These are phyloP conservation scores for Pulveroboletus sp. DNA, from an alignment of 768 basidiomycete genomes.

Conservation along the genomic window DNA sequence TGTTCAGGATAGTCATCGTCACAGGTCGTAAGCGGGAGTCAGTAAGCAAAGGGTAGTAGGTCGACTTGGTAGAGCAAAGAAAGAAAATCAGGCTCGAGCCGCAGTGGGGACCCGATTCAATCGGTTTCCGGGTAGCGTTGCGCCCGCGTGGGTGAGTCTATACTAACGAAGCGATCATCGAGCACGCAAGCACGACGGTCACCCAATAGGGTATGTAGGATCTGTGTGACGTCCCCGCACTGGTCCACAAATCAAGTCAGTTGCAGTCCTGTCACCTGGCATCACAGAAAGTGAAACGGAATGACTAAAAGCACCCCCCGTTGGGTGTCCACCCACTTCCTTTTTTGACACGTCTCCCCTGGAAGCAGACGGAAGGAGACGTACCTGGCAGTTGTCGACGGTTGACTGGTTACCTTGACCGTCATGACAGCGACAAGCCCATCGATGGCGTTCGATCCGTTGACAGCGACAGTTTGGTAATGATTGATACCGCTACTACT, in stretches of 20 bases:
- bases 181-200: conserved; percentile 11
- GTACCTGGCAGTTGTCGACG: conserved; percentile 25
- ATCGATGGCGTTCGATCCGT: conserved; percentile 63
- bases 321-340: background rate
- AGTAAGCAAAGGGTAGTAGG: background rate
- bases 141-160: background rate
- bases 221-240: conserved; percentile 13
- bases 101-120: background rate
- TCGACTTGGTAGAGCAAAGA: background rate
- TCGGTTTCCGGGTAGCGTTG: background rate
- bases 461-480: conserved; percentile 45
- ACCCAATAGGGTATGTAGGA: conserved; percentile 10
- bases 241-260: conserved; percentile 6
- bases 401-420: conserved; percentile 53
- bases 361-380: background rate
- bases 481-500: conserved; percentile 70
- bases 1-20: background rate
- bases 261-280: too few relatives aligned
- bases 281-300: background rate
- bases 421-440: conserved; percentile 78
- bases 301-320: background rate
- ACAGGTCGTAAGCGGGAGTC: background rate
- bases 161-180: conserved; percentile 5
- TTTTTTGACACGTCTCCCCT: background rate
- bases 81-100: background rate